Conservation (phyloP, 1,139 yeast genomes). For the Yamadazyma sp. region DNA sequence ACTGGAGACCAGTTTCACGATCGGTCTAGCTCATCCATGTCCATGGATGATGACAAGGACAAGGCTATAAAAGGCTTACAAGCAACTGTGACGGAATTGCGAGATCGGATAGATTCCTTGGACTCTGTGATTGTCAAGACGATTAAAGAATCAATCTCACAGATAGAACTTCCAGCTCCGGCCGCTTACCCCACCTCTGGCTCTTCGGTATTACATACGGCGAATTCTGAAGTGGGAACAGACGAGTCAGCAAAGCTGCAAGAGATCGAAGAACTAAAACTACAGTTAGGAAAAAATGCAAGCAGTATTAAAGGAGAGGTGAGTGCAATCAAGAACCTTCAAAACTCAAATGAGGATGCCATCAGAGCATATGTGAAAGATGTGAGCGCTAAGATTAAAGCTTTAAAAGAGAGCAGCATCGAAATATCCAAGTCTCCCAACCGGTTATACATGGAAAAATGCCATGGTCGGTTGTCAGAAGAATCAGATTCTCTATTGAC, state of each 20-base stretch:
- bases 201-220: slow-evolving; percentile 2
- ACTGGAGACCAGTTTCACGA: not conserved
- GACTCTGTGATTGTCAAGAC: slow-evolving; percentile 6
- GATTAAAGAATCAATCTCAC: slow-evolving; percentile 8
- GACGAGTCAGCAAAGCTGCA: not conserved
- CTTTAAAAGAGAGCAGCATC: slow-evolving; percentile 46
- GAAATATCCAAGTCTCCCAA: slow-evolving; percentile 48
- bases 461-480: slow-evolving; percentile 71
- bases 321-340: slow-evolving; percentile 64
- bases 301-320: slow-evolving; percentile 51
- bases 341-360: slow-evolving; percentile 41
- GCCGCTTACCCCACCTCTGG: slow-evolving; percentile 1
- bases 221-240: not conserved
- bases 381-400: slow-evolving; percentile 48
- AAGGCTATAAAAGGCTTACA: slow-evolving; percentile 8
- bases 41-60: slow-evolving; percentile 17
- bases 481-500: slow-evolving; percentile 77
- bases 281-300: slow-evolving; percentile 6
- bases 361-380: slow-evolving; percentile 45
- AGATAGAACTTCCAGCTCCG: slow-evolving; percentile 1
- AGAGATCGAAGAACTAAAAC: not conserved
- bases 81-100: slow-evolving; percentile 7
- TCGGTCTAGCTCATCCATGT: too few species aligned
- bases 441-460: slow-evolving; percentile 72
- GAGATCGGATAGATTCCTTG: slow-evolving; percentile 10